A percentile compares a stretch with the other conserved stretches of the same genome.
Evolutionary conservation across 345 rosid species (phyloP).

Genomic region (Salix exigua): DNA sequence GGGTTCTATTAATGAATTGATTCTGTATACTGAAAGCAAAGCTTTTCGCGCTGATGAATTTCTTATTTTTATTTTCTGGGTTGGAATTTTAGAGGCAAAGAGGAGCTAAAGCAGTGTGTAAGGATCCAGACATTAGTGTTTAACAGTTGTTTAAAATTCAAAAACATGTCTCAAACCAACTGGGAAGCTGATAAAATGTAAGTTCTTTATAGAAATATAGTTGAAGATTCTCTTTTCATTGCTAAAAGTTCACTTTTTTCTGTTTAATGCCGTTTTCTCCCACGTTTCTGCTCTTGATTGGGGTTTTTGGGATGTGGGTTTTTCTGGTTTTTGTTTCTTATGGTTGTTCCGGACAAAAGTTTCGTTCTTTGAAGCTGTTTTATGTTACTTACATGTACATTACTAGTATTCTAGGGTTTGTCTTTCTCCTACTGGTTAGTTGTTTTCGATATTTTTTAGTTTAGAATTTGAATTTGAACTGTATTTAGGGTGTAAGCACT

Average conservation of each 20-base stretch:
- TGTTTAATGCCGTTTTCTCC: not conserved
- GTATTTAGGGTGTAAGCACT: not conserved
- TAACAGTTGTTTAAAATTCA: slow-evolving; percentile 3
- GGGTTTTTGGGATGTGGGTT: slow-evolving; percentile 20
- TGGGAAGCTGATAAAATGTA: slow-evolving; percentile 99
- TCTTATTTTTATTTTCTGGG: slow-evolving; percentile 3
- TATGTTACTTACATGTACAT: not conserved
- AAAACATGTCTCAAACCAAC: slow-evolving; percentile 80
- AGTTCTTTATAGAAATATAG: slow-evolving; percentile 18
- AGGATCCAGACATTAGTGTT: not conserved
- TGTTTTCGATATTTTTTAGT: slow-evolving; percentile 2
- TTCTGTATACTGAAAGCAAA: not conserved
- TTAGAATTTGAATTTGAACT: not conserved
- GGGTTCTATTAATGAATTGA: slow-evolving; percentile 1
- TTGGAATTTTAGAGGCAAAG: slow-evolving; percentile 9
- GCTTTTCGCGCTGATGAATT: not conserved
- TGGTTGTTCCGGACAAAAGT: slow-evolving; percentile 17
- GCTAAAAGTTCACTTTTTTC: not conserved
- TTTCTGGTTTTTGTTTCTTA: slow-evolving; percentile 26
- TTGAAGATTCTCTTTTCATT: not conserved
- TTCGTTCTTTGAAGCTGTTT: slow-evolving; percentile 18
- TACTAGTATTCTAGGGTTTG: slow-evolving; percentile 41
- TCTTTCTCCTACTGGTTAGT: not conserved
- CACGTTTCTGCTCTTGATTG: slow-evolving; percentile 25
- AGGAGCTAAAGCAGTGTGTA: not conserved